Evolutionary conservation across 192 early-diverging fungal genomes (phyloP).

Genomic region (Coemansia sp.): DNA sequence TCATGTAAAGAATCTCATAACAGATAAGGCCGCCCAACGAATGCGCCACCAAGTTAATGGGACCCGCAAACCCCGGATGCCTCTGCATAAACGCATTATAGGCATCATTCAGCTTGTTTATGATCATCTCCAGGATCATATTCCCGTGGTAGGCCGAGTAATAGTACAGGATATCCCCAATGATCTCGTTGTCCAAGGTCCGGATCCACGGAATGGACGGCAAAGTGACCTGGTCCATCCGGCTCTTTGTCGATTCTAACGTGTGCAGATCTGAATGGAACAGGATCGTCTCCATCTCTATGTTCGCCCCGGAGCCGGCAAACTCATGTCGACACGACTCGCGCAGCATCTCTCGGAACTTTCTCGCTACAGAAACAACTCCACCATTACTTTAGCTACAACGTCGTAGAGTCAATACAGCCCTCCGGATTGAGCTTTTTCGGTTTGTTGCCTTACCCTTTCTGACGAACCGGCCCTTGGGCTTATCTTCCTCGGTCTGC

Average conservation of each 20-base stretch:
- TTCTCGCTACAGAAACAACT: conserved; percentile 3
- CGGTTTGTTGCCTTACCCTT: conserved; percentile 4
- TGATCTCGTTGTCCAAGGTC: conserved; percentile 39
- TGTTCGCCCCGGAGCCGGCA: conserved; percentile 6
- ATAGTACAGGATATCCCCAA: conserved; percentile 48
- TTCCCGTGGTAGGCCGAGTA: conserved; percentile 46
- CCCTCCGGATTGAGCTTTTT: background rate
- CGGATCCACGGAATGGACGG: conserved; percentile 50
- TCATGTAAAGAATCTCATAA: conserved; percentile 57
- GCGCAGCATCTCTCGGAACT: conserved; percentile 15
- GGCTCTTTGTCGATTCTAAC: conserved; percentile 16
- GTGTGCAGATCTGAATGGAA: conserved; percentile 34
- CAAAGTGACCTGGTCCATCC: conserved; percentile 44
- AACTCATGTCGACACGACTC: conserved; percentile 22
- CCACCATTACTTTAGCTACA: background rate
- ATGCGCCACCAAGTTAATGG: conserved; percentile 56
- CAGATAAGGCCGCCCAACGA: conserved; percentile 66
- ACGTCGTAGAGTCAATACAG: background rate
- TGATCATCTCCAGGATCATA: conserved; percentile 51
- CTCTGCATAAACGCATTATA: conserved; percentile 51
- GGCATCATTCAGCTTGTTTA: conserved; percentile 51
- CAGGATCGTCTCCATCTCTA: conserved; percentile 34
- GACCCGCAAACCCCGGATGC: conserved; percentile 59
- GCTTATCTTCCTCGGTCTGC: conserved; percentile 33
- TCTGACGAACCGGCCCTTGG: conserved; percentile 34